Percentiles rank a stretch among this genome's conserved stretches.
Evolutionary conservation across 2,329 filamentous ascomycete genomes (phyloP).

Genomic region (Diaporthe nobilis): DNA sequence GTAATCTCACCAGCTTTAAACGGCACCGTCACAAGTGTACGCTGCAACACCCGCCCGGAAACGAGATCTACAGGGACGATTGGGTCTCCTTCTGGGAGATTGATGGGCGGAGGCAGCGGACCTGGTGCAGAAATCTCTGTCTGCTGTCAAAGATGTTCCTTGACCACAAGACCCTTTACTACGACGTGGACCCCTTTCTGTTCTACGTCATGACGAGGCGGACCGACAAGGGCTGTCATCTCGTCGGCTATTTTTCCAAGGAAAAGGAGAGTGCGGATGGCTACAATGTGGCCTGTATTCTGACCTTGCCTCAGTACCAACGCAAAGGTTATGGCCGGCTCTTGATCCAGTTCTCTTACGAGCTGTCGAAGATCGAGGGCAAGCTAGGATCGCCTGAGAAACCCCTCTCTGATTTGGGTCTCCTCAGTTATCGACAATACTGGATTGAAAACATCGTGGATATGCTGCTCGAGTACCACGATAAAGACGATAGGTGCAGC

Average conservation of each 20-base stretch:
- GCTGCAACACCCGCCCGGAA: conserved; percentile 92
- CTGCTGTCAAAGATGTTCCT: conserved; percentile 96
- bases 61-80: conserved; percentile 97
- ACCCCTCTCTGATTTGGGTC: conserved; percentile 91
- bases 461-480: conserved; percentile 80
- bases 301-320: conserved; percentile 96
- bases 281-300: conserved; percentile 98
- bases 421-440: conserved; percentile 95
- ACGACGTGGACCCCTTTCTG: conserved; percentile 98
- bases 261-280: conserved; percentile 97
- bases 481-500: conserved; percentile 79
- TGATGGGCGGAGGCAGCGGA: conserved; percentile 91
- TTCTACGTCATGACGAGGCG: conserved; percentile 98
- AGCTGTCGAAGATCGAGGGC: conserved; percentile 93
- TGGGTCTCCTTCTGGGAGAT: conserved; percentile 98
- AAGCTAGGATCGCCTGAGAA: conserved; percentile 98
- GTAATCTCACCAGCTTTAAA: conserved; percentile 83
- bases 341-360: conserved; percentile 97
- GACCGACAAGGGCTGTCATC: conserved; percentile 90
- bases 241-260: conserved; percentile 99
- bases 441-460: conserved; percentile 97
- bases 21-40: conserved; percentile 93
- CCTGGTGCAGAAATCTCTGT: conserved; percentile 97
- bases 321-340: conserved; percentile 93
- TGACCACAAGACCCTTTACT: conserved; percentile 98